Conservation (phyloP, 768 basidiomycete genomes). For the Clavulina sp. region DNA sequence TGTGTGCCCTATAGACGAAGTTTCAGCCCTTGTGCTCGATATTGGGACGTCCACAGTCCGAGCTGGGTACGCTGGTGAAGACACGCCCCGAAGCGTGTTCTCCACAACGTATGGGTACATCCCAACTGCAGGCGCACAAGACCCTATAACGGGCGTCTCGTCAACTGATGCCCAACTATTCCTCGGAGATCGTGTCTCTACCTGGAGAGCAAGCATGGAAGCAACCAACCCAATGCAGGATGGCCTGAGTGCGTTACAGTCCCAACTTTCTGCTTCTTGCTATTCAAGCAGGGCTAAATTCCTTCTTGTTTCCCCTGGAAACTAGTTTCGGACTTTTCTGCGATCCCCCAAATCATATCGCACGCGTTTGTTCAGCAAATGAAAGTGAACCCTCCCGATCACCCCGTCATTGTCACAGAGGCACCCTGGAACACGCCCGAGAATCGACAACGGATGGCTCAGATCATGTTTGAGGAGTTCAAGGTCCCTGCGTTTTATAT, state of each 20-base stretch:
- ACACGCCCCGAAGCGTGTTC: constrained; percentile 81
- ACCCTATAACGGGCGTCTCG: background rate
- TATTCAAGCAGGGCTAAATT: background rate
- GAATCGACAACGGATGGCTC: constrained; percentile 89
- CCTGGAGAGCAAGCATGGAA: constrained; percentile 86
- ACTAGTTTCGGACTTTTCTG: constrained; percentile 42
- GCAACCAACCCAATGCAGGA: constrained; percentile 68
- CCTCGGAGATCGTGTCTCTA: constrained; percentile 71
- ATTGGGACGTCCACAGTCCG: constrained; percentile 80
- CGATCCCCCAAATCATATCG: constrained; percentile 49
- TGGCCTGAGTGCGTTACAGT: constrained; percentile 29
- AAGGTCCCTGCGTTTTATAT: constrained; percentile 91
- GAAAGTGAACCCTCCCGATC: constrained; percentile 60
- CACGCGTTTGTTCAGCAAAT: constrained; percentile 65
- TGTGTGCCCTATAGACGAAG: constrained; percentile 50
- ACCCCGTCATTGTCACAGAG: constrained; percentile 86
- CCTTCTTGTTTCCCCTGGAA: background rate
- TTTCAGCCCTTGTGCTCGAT: constrained; percentile 91
- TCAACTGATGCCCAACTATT: constrained; percentile 39
- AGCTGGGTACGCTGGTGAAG: constrained; percentile 95
- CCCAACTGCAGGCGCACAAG: constrained; percentile 14
- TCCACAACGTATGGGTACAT: constrained; percentile 75
- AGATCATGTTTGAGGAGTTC: constrained; percentile 96
- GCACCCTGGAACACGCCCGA: constrained; percentile 89
- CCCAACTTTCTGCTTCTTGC: background rate